Conservation (phyloP, 169 alveolate species). For the Eimeria necatrix region DNA sequence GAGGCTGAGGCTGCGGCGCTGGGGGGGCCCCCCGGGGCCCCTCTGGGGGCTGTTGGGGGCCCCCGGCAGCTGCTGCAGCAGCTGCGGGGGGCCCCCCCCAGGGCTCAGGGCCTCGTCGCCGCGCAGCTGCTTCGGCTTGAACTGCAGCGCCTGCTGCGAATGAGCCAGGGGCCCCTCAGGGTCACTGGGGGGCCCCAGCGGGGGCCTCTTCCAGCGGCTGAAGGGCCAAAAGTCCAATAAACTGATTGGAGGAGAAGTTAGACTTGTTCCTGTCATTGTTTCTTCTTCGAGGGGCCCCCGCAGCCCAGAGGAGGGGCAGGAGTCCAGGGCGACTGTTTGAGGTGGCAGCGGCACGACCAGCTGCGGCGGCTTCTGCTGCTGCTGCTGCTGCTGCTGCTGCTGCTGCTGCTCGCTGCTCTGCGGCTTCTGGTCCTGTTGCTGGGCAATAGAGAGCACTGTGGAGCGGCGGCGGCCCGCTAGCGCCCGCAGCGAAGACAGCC, state of each 20-base stretch:
- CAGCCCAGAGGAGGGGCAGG: background rate
- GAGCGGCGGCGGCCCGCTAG: conserved; percentile 36
- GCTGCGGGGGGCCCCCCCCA: background rate
- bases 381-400: conserved; percentile 36
- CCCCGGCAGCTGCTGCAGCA: background rate
- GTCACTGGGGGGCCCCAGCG: background rate
- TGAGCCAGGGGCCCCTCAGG: background rate
- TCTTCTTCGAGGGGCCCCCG: background rate
- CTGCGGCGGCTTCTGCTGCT: background rate
- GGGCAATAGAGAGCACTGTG: background rate
- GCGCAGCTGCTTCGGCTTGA: conserved; percentile 15
- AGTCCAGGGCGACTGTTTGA: background rate
- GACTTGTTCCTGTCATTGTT: background rate
- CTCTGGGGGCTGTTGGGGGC: background rate
- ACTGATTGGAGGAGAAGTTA: background rate
- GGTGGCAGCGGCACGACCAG: background rate
- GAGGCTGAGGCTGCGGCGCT: background rate
- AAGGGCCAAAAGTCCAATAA: background rate
- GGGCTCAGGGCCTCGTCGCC: conserved; percentile 30
- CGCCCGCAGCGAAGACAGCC: conserved; percentile 27
- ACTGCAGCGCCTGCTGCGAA: conserved; percentile 39
- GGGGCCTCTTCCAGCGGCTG: too few species aligned
- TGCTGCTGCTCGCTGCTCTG: conserved; percentile 26
- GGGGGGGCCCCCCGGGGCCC: background rate
- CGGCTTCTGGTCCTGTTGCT: conserved; percentile 1